Base-by-base conservation (phyloP, 805 yeast species). In the Candida caryicola region DNA sequence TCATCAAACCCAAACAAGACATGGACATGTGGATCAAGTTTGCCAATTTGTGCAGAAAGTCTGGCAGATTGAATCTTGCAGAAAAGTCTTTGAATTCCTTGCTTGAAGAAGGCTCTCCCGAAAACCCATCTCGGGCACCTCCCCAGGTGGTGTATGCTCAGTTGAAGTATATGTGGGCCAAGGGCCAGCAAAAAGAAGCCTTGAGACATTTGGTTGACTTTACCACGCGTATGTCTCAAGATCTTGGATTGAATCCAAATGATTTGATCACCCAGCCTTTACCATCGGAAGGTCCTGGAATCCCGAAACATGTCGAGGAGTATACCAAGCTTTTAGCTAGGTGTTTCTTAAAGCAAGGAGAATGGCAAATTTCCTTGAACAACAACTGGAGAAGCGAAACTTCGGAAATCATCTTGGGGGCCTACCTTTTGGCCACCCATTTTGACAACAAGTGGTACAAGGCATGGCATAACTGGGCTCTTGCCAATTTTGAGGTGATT, bases 381-480 rank as follows among this genome's bases (percentile, higher is more conserved):
- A 75, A 71, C 33, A 78, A 78, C 45, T 91, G 98, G 98, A 76
- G 86, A 43, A 73, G 79, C 7, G 85, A 81, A 44, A 70, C 73
- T 26, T 81, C 90, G 1, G 90, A 88, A 31, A 84, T 90, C 1
- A 88, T 93, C 47, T 66, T 93, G 42, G 96, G 97, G 9, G 89
- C 97, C 0, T 93, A 87, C 57, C 66, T 93, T 39, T 70, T 93
- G 46, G 98, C 99, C 0, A 91, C 99, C 0, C 96, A 90, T 57
- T 91, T 93, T 60, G 97, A 93, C 57, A 73, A 77, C 25, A 76
- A 77, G 17, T 93, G 99, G 96, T 93, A 93, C 55, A 93, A 95
- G 56, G 99, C 98, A 13, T 95, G 99, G 99, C 99, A 93, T 59
- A 91, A 89, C 55, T 93, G 99, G 99, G 99, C 99, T 0, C 70